Percentiles rank a stretch among this genome's conserved stretches.
Conservation (phyloP, 345 rosid genomes). For the Crucihimalaya himalaica region DNA sequence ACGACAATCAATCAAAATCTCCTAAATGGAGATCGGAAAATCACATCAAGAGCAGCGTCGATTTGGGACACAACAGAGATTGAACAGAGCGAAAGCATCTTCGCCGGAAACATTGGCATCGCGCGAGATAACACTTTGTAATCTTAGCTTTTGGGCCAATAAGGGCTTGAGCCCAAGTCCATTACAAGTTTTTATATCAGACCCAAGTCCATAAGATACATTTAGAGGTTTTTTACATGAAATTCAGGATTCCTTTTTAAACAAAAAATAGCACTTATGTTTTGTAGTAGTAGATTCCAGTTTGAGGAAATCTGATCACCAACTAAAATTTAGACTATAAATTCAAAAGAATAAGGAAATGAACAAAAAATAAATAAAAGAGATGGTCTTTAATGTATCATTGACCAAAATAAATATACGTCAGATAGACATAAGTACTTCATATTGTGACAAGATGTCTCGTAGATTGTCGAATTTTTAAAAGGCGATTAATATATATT, state of each 20-base stretch:
- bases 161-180: background rate
- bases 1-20: no score
- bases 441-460: background rate
- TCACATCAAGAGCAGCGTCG: no score
- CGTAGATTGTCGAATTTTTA: background rate
- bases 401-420: slow-evolving; percentile 19
- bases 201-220: background rate
- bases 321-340: background rate
- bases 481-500: background rate
- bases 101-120: background rate
- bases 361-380: background rate
- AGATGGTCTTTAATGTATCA: background rate
- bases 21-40: no score
- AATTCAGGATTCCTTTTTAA: background rate
- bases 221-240: background rate
- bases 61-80: background rate
- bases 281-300: background rate
- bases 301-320: background rate
- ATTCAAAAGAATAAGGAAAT: background rate
- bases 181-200: background rate
- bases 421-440: slow-evolving; percentile 14
- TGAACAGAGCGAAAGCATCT: background rate
- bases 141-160: background rate
- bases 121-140: background rate
- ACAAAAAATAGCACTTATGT: background rate